These are phyloP conservation scores for Xylogone sp. DNA, from an alignment of 2,329 filamentous ascomycete genomes.

Conservation along the genomic window DNA sequence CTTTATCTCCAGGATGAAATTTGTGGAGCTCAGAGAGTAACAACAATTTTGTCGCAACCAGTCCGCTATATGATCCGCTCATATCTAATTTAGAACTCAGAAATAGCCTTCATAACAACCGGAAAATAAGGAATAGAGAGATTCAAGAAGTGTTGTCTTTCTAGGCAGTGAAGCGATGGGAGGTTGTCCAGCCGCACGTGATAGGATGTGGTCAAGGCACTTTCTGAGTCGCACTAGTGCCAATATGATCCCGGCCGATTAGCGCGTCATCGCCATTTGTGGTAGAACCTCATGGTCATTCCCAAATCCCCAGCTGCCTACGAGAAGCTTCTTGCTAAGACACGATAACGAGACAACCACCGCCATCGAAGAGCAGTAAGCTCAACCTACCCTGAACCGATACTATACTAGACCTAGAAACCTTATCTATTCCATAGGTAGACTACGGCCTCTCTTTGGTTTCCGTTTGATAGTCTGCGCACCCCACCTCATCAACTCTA, in stretches of 20 bases:
- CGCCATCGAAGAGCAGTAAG: not conserved
- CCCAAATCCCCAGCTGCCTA: not conserved
- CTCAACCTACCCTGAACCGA: no score
- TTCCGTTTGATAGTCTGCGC: not conserved
- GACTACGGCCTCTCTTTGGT: not conserved
- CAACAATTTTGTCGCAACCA: constrained; percentile 20
- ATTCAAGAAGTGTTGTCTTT: not conserved
- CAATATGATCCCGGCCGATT: constrained; percentile 3
- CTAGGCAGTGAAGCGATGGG: not conserved
- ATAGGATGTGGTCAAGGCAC: not conserved
- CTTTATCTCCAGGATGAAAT: constrained; percentile 54
- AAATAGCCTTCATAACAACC: no score
- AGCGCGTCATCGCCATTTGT: constrained; percentile 18
- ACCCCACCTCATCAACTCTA: not conserved
- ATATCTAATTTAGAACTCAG: constrained; percentile 4
- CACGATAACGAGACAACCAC: not conserved
- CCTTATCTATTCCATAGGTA: not conserved
- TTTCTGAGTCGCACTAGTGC: constrained; percentile 9
- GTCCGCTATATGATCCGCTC: constrained; percentile 22
- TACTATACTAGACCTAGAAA: no score
- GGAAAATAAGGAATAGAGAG: not conserved
- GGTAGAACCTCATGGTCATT: constrained; percentile 12
- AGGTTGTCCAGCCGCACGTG: not conserved
- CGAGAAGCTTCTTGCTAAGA: not conserved
- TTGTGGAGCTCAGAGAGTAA: constrained; percentile 24